Base-by-base conservation (phyloP, 2,329 filamentous ascomycete genomes). In the Teratosphaeria gauchensis region DNA sequence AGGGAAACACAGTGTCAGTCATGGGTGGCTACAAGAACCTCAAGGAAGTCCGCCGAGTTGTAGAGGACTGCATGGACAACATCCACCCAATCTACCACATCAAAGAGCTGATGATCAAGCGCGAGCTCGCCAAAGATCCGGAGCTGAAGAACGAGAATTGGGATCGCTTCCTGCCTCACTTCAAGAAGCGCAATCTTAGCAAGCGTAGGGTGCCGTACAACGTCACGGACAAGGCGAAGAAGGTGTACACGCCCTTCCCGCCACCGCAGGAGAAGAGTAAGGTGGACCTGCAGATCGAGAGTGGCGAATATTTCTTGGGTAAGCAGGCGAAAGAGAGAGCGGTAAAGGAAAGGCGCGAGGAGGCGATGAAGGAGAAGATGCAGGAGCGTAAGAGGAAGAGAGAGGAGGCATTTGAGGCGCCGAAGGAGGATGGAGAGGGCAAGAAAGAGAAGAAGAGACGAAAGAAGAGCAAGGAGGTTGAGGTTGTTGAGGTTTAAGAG, bases 241-340 rank as follows among this genome's bases (percentile, higher is more conserved):
- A 96, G 53, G 76, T 81, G 12, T 99, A 96, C 80, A 99, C 95
- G 64, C 92, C 94, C 9, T 99, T 99, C 85, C 94, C 94, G 54
- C 94, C 94, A 6, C 84, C 91, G 51, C 91, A 92, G 65, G 92
- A 99, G 81, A 96, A 96, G 89, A 96, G 92, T 84, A 99, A 97
- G 84, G 84, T 99, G 68, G 94, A 99, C 76, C 77, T 91, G 75
- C 92, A 99, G 82, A 96, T 99, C 78, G 94, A 99, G 80, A 92
- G 85, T 68, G 92, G 94, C 76, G 92, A 97, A 77, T 99, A 95
- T 78, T 97, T 97, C 75, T 76, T 99, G 71, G 86, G 87, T 71
- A 96, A 96, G 80, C 85, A 92, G 70, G 92, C 90, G 61, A 96
- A 95, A 81, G 90, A 95, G 69, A 82, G 92, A 61, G 88, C 86